Evolutionary conservation across 495 filamentous ascomycete genomes (phyloP).

Genomic region (Trichoderma virens): DNA sequence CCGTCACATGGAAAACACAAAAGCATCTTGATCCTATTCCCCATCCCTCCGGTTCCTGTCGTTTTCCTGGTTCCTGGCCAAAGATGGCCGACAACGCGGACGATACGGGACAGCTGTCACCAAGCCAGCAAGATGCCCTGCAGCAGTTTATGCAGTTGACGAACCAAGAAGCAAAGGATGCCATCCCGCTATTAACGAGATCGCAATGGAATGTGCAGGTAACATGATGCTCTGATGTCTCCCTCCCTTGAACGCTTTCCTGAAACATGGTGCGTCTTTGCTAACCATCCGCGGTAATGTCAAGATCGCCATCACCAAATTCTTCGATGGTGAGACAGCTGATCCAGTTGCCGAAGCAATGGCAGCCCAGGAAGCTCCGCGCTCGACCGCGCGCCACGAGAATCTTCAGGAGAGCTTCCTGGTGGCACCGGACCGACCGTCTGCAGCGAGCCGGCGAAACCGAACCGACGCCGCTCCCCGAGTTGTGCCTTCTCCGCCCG

Average conservation of each 20-base stretch:
- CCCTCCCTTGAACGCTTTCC: background rate
- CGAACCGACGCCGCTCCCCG: constrained; percentile 62
- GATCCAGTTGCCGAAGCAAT: constrained; percentile 74
- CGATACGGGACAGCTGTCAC: constrained; percentile 63
- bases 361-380: constrained; percentile 51
- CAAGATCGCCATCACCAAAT: constrained; percentile 89
- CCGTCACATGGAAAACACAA: background rate
- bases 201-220: constrained; percentile 97
- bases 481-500: constrained; percentile 65
- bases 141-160: constrained; percentile 87
- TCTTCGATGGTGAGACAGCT: constrained; percentile 91
- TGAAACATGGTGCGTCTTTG: background rate
- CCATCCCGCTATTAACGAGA: constrained; percentile 69
- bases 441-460: constrained; percentile 21
- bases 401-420: constrained; percentile 56
- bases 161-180: constrained; percentile 67
- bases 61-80: background rate
- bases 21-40: too few relatives aligned
- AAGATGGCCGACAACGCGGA: constrained; percentile 24
- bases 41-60: background rate
- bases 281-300: background rate
- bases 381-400: constrained; percentile 54
- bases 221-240: constrained; percentile 1
- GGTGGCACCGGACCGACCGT: constrained; percentile 23
- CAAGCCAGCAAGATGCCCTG: constrained; percentile 68